A percentile compares a stretch with the other conserved stretches of the same genome.
Conservation (phyloP, 192 early-diverging fungal genomes). For the Gaertneriomyces semiglobifer region DNA sequence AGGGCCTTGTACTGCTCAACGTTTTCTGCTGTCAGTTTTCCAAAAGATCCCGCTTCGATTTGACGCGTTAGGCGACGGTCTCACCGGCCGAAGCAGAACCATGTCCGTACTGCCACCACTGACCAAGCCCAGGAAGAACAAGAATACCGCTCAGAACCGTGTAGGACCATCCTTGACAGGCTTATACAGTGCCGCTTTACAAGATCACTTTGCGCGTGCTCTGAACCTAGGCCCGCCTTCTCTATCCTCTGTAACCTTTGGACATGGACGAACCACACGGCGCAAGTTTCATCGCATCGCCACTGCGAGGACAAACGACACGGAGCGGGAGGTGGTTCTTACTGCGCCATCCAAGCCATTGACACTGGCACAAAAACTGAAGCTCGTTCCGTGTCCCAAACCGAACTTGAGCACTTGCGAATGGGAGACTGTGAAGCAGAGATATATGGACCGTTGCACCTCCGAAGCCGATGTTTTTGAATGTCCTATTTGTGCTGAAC, state of each 20-base stretch:
- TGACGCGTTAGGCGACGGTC: too few relatives aligned
- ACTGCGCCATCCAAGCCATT: conserved; percentile 2
- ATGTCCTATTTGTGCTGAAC: conserved; percentile 26
- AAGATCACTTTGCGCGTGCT: conserved; percentile 16
- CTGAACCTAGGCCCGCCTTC: background rate
- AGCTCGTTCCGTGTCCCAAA: conserved; percentile 6
- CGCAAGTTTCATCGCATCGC: background rate
- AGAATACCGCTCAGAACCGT: too few relatives aligned
- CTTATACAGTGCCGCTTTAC: conserved; percentile 17
- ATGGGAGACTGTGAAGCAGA: conserved; percentile 10
- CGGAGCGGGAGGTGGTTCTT: conserved; percentile 2
- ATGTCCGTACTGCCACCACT: too few relatives aligned
- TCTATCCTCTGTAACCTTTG: too few relatives aligned
- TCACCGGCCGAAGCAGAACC: too few relatives aligned
- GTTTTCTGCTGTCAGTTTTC: too few relatives aligned
- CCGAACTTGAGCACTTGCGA: background rate
- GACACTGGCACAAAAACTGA: conserved; percentile 20
- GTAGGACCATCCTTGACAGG: too few relatives aligned
- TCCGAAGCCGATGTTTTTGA: background rate
- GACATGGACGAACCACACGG: background rate
- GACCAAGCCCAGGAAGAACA: too few relatives aligned
- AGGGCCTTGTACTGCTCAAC: too few relatives aligned
- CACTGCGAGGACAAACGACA: background rate
- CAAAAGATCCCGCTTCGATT: too few relatives aligned
- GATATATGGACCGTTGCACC: background rate